Evolutionary conservation across 345 rosid species (phyloP).

Genomic region (Streptanthus diversifolius): DNA sequence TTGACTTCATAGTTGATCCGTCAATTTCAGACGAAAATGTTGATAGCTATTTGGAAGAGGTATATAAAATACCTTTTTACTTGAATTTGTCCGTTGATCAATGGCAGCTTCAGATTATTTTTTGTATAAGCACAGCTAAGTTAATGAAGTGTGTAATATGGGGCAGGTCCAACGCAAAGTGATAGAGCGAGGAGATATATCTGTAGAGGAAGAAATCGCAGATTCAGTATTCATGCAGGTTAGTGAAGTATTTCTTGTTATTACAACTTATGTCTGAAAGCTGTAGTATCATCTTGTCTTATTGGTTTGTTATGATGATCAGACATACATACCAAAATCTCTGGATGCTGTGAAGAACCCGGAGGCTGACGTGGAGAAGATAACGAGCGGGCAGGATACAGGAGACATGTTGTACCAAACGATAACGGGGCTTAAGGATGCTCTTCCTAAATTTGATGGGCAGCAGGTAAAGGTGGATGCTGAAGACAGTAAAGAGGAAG

Average conservation of each 20-base stretch:
- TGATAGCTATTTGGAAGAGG: constrained; percentile 89
- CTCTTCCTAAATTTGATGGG: constrained; percentile 45
- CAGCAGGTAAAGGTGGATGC: constrained; percentile 22
- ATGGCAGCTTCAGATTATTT: neutral
- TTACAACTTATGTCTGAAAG: neutral
- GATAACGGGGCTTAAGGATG: constrained; percentile 76
- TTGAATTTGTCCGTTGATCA: neutral
- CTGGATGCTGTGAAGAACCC: constrained; percentile 70
- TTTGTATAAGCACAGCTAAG: neutral
- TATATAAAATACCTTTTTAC: neutral
- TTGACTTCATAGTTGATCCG: constrained; percentile 92
- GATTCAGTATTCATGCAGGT: constrained; percentile 95
- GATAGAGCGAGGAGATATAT: constrained; percentile 58
- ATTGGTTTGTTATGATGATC: neutral
- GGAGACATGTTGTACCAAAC: constrained; percentile 72
- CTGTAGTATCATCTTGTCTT: neutral
- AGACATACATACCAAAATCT: constrained; percentile 89
- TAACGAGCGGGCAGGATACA: constrained; percentile 76
- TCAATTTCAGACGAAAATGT: constrained; percentile 70
- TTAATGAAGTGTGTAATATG: neutral
- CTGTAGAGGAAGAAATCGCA: constrained; percentile 85
- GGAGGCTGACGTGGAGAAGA: constrained; percentile 65
- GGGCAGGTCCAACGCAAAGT: constrained; percentile 73
- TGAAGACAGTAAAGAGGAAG: constrained; percentile 27
- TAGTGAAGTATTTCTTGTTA: constrained; percentile 15